Base-by-base conservation (phyloP, 202 grass and related monocot species). In the Panicum virgatum region DNA sequence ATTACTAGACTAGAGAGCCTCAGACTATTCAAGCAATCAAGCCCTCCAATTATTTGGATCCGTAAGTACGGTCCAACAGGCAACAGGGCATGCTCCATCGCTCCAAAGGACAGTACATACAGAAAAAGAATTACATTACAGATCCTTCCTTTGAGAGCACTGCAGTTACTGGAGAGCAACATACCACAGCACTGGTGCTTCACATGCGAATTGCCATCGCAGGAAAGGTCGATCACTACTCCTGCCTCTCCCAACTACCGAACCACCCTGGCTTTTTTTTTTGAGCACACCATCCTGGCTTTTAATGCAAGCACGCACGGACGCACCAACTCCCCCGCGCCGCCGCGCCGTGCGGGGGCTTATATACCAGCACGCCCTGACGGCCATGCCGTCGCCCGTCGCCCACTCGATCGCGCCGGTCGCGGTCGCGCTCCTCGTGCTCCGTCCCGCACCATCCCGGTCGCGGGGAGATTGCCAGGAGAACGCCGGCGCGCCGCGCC, bases 321-420 rank as follows among this genome's bases (percentile, higher is more conserved):
- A n/a, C n/a, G n/a, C 42, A 65, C 32, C 73, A 48, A 3, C 51
- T 48, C 26, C 25, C 20, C 39, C 38, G 3, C 13, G 48, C 61
- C 62, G 36, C 59, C 45, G 50, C 52, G 25, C 66, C 47, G 57
- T 40, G 25, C 75, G 6, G 15, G 44, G n/a, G 65, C 56, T 83
- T 87, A 88, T 83, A 70, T 70, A 83, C 74, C 73, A n/a, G 8
- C 29, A 16, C 75, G 60, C 45, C 57, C 19, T 60, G 9, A 66
- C 12, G 75, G 10, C 39, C 16, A 73, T n/a, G 65, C 3, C 47
- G 6, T 52, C 2, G 50, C 4, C 66, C 47, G 26, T 69, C 36
- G 15, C 36, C 3, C 45, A 50, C 27, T 26, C 22, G 52, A 15
- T 27, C 52, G 40, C 65, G 15, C 23, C 22, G 52, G 7, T 27